phyloP scores from a whole-genome alignment of 305 asterid species.

The Withania somnifera region DNA sequence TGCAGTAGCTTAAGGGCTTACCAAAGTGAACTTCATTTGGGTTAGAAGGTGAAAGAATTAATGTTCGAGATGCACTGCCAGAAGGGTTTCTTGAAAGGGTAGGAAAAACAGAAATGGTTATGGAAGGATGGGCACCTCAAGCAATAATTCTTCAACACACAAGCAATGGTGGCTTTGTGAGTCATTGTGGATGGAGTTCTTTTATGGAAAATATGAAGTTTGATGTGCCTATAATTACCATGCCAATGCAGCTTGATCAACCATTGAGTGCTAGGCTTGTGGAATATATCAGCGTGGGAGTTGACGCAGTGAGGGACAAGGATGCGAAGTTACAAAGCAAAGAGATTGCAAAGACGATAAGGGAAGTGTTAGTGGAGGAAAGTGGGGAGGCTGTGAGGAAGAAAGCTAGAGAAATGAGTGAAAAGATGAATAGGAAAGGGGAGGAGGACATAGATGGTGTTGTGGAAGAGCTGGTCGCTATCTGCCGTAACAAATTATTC shows the following conservation, averaged over 20 bases:
- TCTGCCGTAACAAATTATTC: conserved; percentile 3
- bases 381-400: conserved; percentile 20
- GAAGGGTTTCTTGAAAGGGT: conserved; percentile 27
- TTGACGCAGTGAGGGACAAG: conserved; percentile 25
- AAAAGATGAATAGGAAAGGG: conserved; percentile 14
- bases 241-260: conserved; percentile 51
- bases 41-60: conserved; percentile 8
- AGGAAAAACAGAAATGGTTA: conserved; percentile 24
- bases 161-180: conserved; percentile 39
- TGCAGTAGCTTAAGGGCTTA: conserved; percentile 33
- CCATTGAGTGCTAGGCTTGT: conserved; percentile 43
- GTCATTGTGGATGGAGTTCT: conserved; percentile 55
- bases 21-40: conserved; percentile 39
- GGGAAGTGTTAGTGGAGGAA: conserved; percentile 18
- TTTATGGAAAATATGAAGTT: conserved; percentile 27
- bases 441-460: conserved; percentile 27
- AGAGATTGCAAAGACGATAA: conserved; percentile 29
- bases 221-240: conserved; percentile 31
- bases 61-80: conserved; percentile 20
- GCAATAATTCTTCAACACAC: conserved; percentile 23
- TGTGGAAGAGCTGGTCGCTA: conserved; percentile 22
- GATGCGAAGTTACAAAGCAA: conserved; percentile 18
- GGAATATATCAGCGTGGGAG: conserved; percentile 35
- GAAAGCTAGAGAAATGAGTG: conserved; percentile 19
- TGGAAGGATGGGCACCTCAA: conserved; percentile 43